Conservation (phyloP, 306 rosid species). For the Crataegus laevigata region DNA sequence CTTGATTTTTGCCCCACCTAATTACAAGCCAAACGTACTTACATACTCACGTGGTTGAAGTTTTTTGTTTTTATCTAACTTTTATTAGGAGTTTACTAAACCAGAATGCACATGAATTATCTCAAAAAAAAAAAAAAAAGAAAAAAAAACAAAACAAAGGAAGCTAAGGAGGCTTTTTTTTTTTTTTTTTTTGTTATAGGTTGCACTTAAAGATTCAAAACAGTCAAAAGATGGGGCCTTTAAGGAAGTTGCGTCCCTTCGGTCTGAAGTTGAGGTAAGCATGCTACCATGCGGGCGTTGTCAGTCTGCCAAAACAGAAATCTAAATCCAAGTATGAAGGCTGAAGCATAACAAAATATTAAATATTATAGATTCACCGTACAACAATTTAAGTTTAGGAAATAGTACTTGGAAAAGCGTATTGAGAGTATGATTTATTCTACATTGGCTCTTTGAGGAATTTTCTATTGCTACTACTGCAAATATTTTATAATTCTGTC, state of each 20-base stretch:
- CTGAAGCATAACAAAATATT: slow-evolving; percentile 2
- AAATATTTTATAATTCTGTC: slow-evolving; percentile 9
- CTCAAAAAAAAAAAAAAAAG: no score
- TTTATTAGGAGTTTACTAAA: background rate
- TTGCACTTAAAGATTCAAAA: slow-evolving; percentile 74
- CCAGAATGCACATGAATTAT: background rate
- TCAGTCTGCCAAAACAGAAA: background rate
- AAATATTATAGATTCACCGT: background rate
- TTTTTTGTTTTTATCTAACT: background rate
- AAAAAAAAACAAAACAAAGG: background rate
- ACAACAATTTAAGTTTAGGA: background rate
- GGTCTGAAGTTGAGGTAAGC: slow-evolving; percentile 54
- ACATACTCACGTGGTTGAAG: background rate
- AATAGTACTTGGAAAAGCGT: background rate
- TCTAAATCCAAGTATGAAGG: background rate
- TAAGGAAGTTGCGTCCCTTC: slow-evolving; percentile 58
- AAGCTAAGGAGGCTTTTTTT: slow-evolving; percentile 13
- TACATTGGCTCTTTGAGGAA: background rate
- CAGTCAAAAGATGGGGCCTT: slow-evolving; percentile 55
- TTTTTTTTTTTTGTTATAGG: slow-evolving; percentile 41
- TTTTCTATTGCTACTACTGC: slow-evolving; percentile 1
- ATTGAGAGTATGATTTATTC: background rate
- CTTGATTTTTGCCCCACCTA: background rate
- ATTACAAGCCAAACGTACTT: background rate
- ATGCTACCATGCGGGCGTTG: background rate